Evolutionary conservation across 2,329 filamentous ascomycete genomes (phyloP).

Genomic region (Diplocarpon rosae): DNA sequence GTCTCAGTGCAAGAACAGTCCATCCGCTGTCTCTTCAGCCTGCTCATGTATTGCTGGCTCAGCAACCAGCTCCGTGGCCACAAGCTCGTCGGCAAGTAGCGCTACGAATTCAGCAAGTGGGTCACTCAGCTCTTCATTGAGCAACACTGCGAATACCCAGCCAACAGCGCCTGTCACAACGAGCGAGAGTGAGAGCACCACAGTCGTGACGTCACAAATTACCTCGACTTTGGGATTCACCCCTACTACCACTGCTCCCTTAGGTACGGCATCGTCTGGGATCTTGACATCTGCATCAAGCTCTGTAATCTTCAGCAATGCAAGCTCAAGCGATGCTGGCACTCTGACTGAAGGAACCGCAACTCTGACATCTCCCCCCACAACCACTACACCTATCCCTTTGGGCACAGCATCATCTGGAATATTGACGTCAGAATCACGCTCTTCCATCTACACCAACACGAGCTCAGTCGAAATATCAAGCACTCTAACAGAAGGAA

Average conservation of each 20-base stretch:
- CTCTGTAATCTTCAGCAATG: background rate
- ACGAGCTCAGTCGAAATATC: background rate
- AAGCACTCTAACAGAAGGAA: background rate
- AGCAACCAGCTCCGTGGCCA: background rate
- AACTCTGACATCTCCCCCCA: background rate
- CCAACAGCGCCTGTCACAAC: background rate
- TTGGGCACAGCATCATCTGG: constrained; percentile 1
- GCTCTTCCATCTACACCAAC: background rate
- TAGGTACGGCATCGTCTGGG: constrained; percentile 2
- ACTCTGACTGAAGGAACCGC: background rate
- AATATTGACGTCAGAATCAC: background rate
- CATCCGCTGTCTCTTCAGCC: constrained; percentile 18
- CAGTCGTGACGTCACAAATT: background rate
- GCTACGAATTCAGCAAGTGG: background rate
- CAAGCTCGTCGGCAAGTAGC: background rate
- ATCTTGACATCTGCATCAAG: background rate
- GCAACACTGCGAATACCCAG: background rate
- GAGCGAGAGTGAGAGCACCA: background rate
- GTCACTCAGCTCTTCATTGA: background rate
- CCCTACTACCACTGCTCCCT: background rate
- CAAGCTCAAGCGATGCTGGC: background rate
- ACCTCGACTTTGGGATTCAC: background rate
- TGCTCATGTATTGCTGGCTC: constrained; percentile 17
- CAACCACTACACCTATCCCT: background rate
- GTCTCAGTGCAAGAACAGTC: constrained; percentile 15